These are phyloP conservation scores for Carex sylvatica DNA, from an alignment of 202 grass and related monocot species.

Conservation along the genomic window DNA sequence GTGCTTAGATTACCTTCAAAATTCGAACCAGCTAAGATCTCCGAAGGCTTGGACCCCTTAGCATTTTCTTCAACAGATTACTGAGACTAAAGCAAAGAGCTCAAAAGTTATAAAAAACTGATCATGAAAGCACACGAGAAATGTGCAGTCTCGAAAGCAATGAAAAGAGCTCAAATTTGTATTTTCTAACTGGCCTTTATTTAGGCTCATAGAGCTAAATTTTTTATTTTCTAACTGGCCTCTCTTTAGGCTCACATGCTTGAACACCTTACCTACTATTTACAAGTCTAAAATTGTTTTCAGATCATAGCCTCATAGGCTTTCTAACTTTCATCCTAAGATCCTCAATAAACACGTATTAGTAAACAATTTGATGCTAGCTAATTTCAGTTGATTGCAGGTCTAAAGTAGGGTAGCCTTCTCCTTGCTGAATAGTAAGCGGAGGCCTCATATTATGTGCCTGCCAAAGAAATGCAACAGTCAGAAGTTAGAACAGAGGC, in stretches of 20 bases:
- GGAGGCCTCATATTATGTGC: conserved; percentile 27
- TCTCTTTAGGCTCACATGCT: not conserved
- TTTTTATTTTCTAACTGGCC: not conserved
- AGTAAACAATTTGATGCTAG: not conserved
- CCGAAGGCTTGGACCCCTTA: not conserved
- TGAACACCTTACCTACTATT: not conserved
- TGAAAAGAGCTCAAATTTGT: not conserved
- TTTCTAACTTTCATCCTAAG: not conserved
- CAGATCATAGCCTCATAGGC: not conserved
- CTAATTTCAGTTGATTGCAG: conserved; percentile 5
- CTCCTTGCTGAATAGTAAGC: conserved; percentile 27
- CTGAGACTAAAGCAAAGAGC: too few species aligned
- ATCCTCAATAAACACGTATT: not conserved
- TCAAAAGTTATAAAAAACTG: too few species aligned
- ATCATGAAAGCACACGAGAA: too few species aligned
- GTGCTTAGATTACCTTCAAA: not conserved
- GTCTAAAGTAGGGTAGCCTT: not conserved
- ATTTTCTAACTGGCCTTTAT: not conserved
- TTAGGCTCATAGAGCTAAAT: not conserved
- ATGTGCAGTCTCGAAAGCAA: not conserved
- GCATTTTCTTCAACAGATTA: not conserved
- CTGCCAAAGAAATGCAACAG: conserved; percentile 9
- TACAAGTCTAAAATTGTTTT: not conserved
- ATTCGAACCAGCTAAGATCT: not conserved
- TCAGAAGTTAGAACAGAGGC: not conserved